A percentile compares a stretch with the other conserved stretches of the same genome.
phyloP scores from a whole-genome alignment of 2,329 filamentous ascomycete species.

The Aureobasidium sp. region DNA sequence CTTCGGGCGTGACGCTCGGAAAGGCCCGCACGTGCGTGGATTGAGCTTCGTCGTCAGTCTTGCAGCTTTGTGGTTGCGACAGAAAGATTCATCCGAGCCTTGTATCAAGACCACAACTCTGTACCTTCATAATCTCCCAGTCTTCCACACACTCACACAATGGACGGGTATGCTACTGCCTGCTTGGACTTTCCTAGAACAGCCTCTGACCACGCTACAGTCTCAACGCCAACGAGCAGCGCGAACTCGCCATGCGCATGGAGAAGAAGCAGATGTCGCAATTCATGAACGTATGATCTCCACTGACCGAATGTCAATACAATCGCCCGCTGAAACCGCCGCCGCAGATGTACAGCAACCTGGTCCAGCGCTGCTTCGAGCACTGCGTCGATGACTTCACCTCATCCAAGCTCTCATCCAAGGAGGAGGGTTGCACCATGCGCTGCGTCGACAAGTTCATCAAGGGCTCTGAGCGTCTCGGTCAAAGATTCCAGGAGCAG shows the following conservation, averaged over 20 bases:
- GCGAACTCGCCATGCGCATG: conserved; percentile 89
- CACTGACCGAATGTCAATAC: background rate
- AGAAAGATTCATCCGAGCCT: background rate
- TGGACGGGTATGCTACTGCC: conserved; percentile 30
- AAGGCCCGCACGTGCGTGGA: conserved; percentile 4
- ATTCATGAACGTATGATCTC: conserved; percentile 79
- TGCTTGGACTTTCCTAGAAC: background rate
- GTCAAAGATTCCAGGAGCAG: conserved; percentile 79
- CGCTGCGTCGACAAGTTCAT: conserved; percentile 96
- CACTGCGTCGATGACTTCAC: conserved; percentile 98
- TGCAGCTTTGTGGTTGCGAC: background rate
- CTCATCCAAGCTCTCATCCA: conserved; percentile 82
- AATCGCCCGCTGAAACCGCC: conserved; percentile 3
- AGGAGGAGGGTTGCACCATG: conserved; percentile 86
- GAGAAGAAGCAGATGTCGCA: conserved; percentile 98
- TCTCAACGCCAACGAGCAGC: conserved; percentile 73
- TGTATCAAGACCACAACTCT: background rate
- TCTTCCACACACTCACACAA: conserved; percentile 16
- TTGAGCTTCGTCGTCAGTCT: conserved; percentile 11
- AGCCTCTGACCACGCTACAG: conserved; percentile 33
- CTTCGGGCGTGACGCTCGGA: background rate
- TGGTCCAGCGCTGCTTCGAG: conserved; percentile 87
- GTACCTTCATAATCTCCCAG: background rate
- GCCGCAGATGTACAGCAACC: conserved; percentile 60
- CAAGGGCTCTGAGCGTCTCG: conserved; percentile 82